Base-by-base conservation (phyloP, 2,329 filamentous ascomycete genomes). In the Colletotrichum lentis region DNA sequence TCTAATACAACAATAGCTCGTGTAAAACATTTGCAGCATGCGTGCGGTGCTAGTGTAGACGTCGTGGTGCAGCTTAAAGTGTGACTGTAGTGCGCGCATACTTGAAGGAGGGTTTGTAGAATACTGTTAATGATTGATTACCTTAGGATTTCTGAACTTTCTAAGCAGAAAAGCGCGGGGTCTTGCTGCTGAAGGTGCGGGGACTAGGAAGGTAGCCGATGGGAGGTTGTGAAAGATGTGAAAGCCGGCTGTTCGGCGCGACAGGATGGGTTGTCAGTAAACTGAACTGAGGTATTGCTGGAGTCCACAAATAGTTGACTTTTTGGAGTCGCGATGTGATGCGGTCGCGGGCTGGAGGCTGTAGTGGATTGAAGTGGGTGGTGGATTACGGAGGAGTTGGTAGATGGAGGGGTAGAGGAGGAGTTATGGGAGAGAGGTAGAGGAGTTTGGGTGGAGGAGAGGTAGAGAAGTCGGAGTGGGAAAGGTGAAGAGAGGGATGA, bases 371-470 rank as follows among this genome's bases (percentile, higher is more conserved):
- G 62, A 31, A 52, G 61, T 59, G 62, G 57, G 60, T 59, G 69
- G 62, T 70, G 53, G 68, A 62, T 53, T 46, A 54, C 31, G 24
- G 24, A 20, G 39, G 20, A 62, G 50, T 55, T 52, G 64, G 61
- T 55, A 20, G 49, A 70, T 62, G 59, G 55, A 62, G 54, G 62
- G 64, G 66, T 65, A 47, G 68, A 71, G 67, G 65, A 69, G 65
- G 68, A 69, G 69, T 35, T 35, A 65, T 69, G 53, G 70, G 58
- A 70, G 57, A 46, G 52, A 43, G 62, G 69, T 72, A 70, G 67
- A 65, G 71, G 70, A 69, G 55, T 62, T 70, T 71, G 68, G 72
- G 69, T 64, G 58, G 65, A 71, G 53, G 64, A 72, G 70, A 71
- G 69, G 73, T 60, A 53, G 64, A 43, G 22, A 18, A 5, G 8